Evolutionary conservation across 805 yeast species (phyloP), one percentile per base, ranked within the genome.

Genomic region (Candida cerambycidarum): DNA sequence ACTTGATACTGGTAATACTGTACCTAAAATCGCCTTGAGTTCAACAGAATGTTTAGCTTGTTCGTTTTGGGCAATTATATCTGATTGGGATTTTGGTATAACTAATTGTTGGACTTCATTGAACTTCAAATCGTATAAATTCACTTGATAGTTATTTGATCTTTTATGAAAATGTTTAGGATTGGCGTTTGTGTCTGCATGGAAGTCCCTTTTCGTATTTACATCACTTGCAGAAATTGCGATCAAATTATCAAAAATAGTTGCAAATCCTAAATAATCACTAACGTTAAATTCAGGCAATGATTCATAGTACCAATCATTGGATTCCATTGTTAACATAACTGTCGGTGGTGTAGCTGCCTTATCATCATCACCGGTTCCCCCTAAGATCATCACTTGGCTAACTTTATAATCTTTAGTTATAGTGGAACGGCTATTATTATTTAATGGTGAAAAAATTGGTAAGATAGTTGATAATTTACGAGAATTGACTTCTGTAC

Each of bases 321-420:
- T 44, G 8, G 36, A 23, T 27, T 38, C 17, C 19, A 49, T 32
- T 10, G 25, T 34, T 10, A 42, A 29, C 27, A 44, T 23, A 21
- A 37, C 23, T 2, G 46, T 33, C n/a, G 25, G 31, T n/a, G 40
- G 43, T 1, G 33, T 17, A 3, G 37, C 45, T 23, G 30, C n/a
- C 2, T 32, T 38, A 13, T 39, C 40, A 8, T 41, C 52, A n/a
- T 27, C 37, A 62, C 46, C 34, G 5, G 65, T 65, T 2, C 95
- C 95, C 4, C 93, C 93, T 11, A 84, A 44, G 34, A 83, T 69
- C 8, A 86, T 55, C 0, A 80, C 70, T 12, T 69, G 61, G 3
- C 57, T 56, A 5, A 73, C 68, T 14, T 50, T 46, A 39, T 69
- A 71, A 32, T 61, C 55, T 16, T 62, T 56, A 11, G 55, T 46